Percentiles rank a stretch among this genome's conserved stretches.
Conservation (phyloP, 805 yeast genomes). For the Barnettozyma californica region DNA sequence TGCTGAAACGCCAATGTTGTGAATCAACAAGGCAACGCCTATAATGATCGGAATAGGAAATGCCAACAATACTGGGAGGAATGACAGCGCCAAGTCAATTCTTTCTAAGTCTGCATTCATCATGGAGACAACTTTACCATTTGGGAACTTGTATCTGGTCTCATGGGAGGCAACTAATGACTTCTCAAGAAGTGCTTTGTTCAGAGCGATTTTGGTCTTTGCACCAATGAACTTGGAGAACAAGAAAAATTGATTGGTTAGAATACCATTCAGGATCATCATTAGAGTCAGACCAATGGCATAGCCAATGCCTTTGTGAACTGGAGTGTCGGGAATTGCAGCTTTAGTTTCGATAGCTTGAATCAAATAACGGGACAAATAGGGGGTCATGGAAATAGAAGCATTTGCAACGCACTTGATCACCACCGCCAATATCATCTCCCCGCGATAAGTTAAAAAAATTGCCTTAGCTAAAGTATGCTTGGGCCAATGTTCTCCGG, state of each 20-base stretch:
- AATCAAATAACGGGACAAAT: conserved; percentile 46
- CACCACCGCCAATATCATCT: conserved; percentile 33
- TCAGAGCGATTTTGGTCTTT: conserved; percentile 58
- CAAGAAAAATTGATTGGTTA: conserved; percentile 58
- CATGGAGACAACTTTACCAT: conserved; percentile 64
- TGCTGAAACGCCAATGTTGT: conserved; percentile 64
- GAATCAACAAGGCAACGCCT: conserved; percentile 50
- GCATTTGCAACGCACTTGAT: conserved; percentile 39
- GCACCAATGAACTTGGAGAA: conserved; percentile 57
- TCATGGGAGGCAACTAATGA: conserved; percentile 51
- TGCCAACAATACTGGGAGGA: conserved; percentile 46
- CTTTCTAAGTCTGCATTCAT: conserved; percentile 77
- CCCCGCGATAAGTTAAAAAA: conserved; percentile 38
- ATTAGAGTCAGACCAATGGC: conserved; percentile 61
- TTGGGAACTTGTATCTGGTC: conserved; percentile 53
- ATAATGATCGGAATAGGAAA: conserved; percentile 53
- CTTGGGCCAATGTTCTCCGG: conserved; percentile 24
- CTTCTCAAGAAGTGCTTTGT: conserved; percentile 63
- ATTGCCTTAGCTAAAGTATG: conserved; percentile 35
- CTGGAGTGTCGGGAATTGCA: conserved; percentile 30
- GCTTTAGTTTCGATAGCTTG: conserved; percentile 41
- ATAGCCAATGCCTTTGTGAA: conserved; percentile 64
- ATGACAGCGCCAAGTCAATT: conserved; percentile 64
- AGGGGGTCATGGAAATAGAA: conserved; percentile 46
- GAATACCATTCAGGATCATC: conserved; percentile 41